Evolutionary conservation across 1,139 yeast genomes (phyloP).

Genomic region (Taphrina communis): DNA sequence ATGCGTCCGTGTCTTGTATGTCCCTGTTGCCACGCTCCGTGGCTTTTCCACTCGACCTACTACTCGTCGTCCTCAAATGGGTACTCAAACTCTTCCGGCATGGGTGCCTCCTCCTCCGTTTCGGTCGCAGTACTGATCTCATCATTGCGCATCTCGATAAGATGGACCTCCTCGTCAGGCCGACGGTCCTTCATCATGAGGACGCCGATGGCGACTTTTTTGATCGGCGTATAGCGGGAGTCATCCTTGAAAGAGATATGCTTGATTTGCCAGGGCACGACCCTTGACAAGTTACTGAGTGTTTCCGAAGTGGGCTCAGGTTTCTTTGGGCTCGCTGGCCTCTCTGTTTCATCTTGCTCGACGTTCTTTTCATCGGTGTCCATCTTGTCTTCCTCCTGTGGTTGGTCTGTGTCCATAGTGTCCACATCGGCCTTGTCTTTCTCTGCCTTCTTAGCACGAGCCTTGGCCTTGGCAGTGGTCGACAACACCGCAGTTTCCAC

Average conservation of each 20-base stretch:
- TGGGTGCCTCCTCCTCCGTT: conserved; percentile 71
- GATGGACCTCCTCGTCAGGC: conserved; percentile 65
- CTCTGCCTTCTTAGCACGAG: conserved; percentile 79
- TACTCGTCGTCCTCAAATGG: conserved; percentile 42
- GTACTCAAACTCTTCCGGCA: conserved; percentile 83
- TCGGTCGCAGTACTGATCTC: conserved; percentile 48
- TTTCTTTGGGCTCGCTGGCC: conserved; percentile 47
- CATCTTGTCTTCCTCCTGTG: conserved; percentile 51
- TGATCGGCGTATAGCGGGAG: conserved; percentile 80
- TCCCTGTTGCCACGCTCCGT: background rate
- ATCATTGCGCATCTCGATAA: conserved; percentile 58
- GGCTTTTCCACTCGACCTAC: conserved; percentile 2
- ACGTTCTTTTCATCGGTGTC: conserved; percentile 49
- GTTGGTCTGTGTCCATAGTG: conserved; percentile 53
- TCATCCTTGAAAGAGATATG: conserved; percentile 78
- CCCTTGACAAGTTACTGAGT: conserved; percentile 81
- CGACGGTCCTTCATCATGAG: conserved; percentile 74
- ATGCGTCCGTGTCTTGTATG: background rate
- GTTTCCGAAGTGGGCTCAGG: conserved; percentile 49
- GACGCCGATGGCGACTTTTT: conserved; percentile 67
- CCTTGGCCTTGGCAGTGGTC: conserved; percentile 90
- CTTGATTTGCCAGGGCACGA: conserved; percentile 86
- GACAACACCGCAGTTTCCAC: conserved; percentile 91
- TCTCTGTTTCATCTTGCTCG: conserved; percentile 46
- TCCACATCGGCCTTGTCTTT: conserved; percentile 55